Base-by-base conservation (phyloP, 768 basidiomycete genomes). In the Pleurotus pulmonarius region DNA sequence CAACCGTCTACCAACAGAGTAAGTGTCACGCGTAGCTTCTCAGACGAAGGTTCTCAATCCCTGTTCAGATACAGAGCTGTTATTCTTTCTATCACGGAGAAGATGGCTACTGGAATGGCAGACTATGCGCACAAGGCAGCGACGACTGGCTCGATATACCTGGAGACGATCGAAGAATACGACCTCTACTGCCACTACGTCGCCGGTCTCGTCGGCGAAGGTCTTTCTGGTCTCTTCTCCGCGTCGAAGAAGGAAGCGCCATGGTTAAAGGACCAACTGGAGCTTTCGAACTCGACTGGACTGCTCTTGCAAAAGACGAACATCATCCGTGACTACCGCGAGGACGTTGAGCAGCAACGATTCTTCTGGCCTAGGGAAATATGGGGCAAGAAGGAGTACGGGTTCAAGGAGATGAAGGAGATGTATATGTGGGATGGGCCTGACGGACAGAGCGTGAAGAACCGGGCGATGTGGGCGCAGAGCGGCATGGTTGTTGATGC, bases 101-200 rank as follows among this genome's bases (percentile, higher is more conserved):
- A 95, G 74, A 98, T 98, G 96, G 86, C 86, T 55, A 78, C 73
- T 3, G 96, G 96, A 16, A 99, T 99, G 96, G 94, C 97, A 20
- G 92, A 96, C 70, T 98, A 89, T 65, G 87, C 92, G 1, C 91
- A 92, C 71, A 85, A 86, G 61, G 87, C 92, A 4, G 87, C 87
- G 4, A 74, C 86, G 4, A 83, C 84, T 0, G 86, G 85, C 49
- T 74, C 81, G 44, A 79, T 85, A 60, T 87, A 88, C 64, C 79
- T 97, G 55, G 81, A 84, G 45, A 85, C 88, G 5, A 72, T 94
- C 53, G 77, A 84, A 38, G 94, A 97, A 62, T 99, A 94, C 74
- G 93, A 98, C 69, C 81, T 99, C 12, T 99, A 99, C 72, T 99
- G 96, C 69, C 96, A 99, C 70, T 98, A 94, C 67, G 96, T 98